A percentile compares a stretch with the other conserved stretches of the same genome.
Conservation (phyloP, 1,139 yeast genomes). For the Protomyces inouyei region DNA sequence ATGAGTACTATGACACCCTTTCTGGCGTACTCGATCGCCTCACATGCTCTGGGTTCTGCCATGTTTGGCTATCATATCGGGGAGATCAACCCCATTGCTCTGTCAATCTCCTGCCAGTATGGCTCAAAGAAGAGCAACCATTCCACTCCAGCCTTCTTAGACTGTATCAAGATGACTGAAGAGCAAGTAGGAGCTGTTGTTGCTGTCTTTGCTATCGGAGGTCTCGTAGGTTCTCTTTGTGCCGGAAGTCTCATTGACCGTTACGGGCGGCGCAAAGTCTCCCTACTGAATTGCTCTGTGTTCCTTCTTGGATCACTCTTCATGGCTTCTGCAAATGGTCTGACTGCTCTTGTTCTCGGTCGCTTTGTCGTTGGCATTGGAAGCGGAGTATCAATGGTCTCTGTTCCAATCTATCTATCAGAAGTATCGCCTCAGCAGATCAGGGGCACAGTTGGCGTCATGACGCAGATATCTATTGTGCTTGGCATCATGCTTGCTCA, state of each 20-base stretch:
- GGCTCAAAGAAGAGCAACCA: not conserved
- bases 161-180: slow-evolving; percentile 58
- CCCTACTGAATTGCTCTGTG: slow-evolving; percentile 53
- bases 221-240: slow-evolving; percentile 67
- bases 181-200: slow-evolving; percentile 75
- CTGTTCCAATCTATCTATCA: slow-evolving; percentile 72
- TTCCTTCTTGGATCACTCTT: slow-evolving; percentile 65
- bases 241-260: slow-evolving; percentile 67
- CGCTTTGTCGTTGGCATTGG: slow-evolving; percentile 75
- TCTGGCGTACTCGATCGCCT: slow-evolving; percentile 32
- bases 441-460: slow-evolving; percentile 76
- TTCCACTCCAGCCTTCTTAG: not conserved
- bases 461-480: slow-evolving; percentile 82
- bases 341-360: slow-evolving; percentile 53
- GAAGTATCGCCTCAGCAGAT: slow-evolving; percentile 67
- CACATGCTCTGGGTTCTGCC: slow-evolving; percentile 12
- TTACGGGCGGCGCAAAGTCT: slow-evolving; percentile 59
- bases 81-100: slow-evolving; percentile 21
- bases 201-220: slow-evolving; percentile 80
- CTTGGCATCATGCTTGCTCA: slow-evolving; percentile 80
- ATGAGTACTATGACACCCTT: not conserved
- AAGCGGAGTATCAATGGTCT: slow-evolving; percentile 82
- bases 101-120: slow-evolving; percentile 14
- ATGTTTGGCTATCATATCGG: slow-evolving; percentile 25
- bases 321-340: slow-evolving; percentile 52